A percentile compares a stretch with the other conserved stretches of the same genome.
Evolutionary conservation across 331 rosid species (phyloP).

Genomic region (Telfairia occidentalis): DNA sequence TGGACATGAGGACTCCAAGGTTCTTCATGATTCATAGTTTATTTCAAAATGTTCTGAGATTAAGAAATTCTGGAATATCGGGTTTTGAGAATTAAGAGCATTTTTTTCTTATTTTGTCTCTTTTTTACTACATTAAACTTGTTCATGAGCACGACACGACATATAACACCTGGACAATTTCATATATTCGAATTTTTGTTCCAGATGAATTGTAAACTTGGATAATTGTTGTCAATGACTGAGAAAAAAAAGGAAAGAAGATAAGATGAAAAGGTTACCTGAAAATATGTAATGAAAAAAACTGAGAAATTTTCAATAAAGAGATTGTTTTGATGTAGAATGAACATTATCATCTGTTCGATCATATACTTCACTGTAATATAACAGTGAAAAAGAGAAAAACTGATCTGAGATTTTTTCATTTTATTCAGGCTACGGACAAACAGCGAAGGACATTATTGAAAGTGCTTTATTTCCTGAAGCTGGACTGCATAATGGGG

Average conservation of each 20-base stretch:
- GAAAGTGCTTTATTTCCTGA: slow-evolving; percentile 89
- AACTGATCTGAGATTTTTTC: not conserved
- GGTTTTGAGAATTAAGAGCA: not conserved
- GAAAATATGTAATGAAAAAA: not conserved
- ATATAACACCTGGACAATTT: not conserved
- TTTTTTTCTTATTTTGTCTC: not conserved
- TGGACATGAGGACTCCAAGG: not conserved
- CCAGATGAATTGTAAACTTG: not conserved
- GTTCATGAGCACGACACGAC: not conserved
- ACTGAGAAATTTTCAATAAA: not conserved
- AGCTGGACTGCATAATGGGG: slow-evolving; percentile 60
- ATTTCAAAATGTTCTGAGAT: not conserved
- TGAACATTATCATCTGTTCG: not conserved
- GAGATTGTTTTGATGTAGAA: not conserved
- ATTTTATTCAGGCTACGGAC: slow-evolving; percentile 50
- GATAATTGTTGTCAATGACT: not conserved
- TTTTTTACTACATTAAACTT: not conserved
- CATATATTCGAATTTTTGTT: not conserved
- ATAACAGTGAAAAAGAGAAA: not conserved
- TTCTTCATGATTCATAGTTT: not conserved
- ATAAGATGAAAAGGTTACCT: not conserved
- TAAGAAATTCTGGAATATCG: not conserved
- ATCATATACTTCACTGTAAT: not conserved
- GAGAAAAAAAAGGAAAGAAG: not conserved
- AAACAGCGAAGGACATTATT: slow-evolving; percentile 68